phyloP scores from a whole-genome alignment of 1,284 basidiomycete species.

The Meripilus lineatus region DNA sequence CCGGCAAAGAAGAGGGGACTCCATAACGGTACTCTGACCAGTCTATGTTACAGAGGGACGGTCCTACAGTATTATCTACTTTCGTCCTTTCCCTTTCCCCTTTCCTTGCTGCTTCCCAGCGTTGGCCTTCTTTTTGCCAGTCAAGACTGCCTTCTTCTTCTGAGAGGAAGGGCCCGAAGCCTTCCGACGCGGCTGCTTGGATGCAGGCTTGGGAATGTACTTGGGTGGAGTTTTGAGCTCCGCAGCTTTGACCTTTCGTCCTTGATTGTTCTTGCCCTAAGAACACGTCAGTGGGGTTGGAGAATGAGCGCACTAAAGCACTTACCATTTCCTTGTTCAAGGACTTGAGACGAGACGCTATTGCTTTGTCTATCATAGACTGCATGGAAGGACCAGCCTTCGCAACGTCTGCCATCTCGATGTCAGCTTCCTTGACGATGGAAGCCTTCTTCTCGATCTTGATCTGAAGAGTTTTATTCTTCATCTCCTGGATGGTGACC shows the following conservation, averaged over 20 bases:
- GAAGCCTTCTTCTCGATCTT: not conserved
- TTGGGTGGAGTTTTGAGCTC: not conserved
- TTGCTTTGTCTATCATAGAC: slow-evolving; percentile 16
- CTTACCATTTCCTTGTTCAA: not conserved
- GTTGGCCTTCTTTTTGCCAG: not conserved
- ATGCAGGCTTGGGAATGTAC: not conserved
- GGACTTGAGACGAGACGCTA: slow-evolving; percentile 8
- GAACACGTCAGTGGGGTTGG: not conserved
- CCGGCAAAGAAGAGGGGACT: no score
- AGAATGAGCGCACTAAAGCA: not conserved
- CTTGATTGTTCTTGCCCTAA: not conserved
- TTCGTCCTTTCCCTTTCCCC: not conserved
- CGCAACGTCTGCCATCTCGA: slow-evolving; percentile 16
- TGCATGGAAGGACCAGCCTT: slow-evolving; percentile 17
- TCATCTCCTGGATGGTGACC: no score
- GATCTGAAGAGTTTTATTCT: not conserved
- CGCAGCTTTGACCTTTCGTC: not conserved
- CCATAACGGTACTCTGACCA: no score
- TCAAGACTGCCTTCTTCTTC: not conserved
- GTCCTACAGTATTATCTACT: no score
- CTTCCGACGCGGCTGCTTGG: not conserved
- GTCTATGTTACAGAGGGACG: no score
- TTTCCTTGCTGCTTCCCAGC: not conserved
- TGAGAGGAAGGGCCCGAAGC: not conserved
- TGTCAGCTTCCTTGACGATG: not conserved